Percentiles rank a stretch among this genome's conserved stretches.
These are phyloP conservation scores for Globisporangium yorkense DNA, from an alignment of 352 stramenopile species.

Conservation along the genomic window DNA sequence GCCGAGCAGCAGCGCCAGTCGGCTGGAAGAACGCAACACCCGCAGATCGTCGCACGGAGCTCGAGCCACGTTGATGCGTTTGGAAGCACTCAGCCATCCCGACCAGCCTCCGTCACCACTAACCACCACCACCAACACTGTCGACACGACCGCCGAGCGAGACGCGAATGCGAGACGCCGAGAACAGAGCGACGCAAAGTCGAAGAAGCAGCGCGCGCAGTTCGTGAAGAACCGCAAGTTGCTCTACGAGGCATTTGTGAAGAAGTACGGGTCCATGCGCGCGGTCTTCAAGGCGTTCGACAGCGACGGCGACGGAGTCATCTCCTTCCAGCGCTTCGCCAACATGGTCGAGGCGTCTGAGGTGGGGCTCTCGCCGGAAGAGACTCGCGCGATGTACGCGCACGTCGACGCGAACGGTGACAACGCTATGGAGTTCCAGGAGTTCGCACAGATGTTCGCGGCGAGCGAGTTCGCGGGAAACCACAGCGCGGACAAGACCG, in stretches of 20 bases:
- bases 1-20: slow-evolving; percentile 12
- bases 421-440: slow-evolving; percentile 63
- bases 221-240: slow-evolving; percentile 41
- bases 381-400: slow-evolving; percentile 42
- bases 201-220: slow-evolving; percentile 15
- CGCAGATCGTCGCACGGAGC: background rate
- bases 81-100: background rate
- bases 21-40: slow-evolving; percentile 5
- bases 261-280: slow-evolving; percentile 73
- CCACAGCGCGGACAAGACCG: background rate
- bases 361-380: slow-evolving; percentile 35
- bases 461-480: slow-evolving; percentile 11
- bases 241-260: slow-evolving; percentile 58
- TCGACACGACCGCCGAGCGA: no score
- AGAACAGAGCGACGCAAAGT: background rate
- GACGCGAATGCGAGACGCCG: slow-evolving; percentile 1
- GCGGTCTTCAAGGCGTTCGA: slow-evolving; percentile 76
- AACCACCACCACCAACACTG: background rate
- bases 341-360: slow-evolving; percentile 70
- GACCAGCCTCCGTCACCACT: background rate
- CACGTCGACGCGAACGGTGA: slow-evolving; percentile 63
- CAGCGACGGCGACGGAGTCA: slow-evolving; percentile 51
- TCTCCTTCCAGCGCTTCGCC: slow-evolving; percentile 67
- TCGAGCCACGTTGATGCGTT: slow-evolving; percentile 1
- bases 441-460: slow-evolving; percentile 74